These are phyloP conservation scores for Neoboletus subvelutipes DNA, from an alignment of 768 basidiomycete genomes.

Conservation along the genomic window DNA sequence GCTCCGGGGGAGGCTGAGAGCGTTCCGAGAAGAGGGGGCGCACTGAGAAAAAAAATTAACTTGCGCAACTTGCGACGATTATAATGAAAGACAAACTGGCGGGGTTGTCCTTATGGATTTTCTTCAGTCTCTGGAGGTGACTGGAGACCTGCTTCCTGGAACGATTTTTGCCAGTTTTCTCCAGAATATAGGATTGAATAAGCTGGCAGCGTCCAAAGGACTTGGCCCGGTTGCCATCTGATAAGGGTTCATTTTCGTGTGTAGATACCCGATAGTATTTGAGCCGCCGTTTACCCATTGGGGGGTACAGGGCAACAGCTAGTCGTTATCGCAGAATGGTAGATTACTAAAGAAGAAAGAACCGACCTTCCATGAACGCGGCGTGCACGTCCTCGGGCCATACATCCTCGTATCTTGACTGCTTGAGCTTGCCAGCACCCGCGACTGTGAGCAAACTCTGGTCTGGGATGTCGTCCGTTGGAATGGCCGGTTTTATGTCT, in stretches of 20 bases:
- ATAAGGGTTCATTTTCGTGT: conserved; percentile 11
- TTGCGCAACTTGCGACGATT: neutral
- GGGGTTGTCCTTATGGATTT: conserved; percentile 32
- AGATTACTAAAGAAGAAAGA: neutral
- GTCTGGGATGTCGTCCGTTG: conserved; percentile 8
- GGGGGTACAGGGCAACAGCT: conserved; percentile 34
- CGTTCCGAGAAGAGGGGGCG: conserved; percentile 26
- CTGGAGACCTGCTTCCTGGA: conserved; percentile 42
- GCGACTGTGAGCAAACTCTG: neutral
- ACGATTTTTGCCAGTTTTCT: conserved; percentile 39
- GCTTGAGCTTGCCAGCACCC: conserved; percentile 20
- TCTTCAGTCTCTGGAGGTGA: conserved; percentile 40
- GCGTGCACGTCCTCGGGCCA: conserved; percentile 37
- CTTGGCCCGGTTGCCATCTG: conserved; percentile 17
- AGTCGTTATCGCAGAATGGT: conserved; percentile 11
- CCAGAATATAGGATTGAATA: conserved; percentile 38
- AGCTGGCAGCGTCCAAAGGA: conserved; percentile 41
- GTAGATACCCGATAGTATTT: conserved; percentile 31
- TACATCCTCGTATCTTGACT: conserved; percentile 36
- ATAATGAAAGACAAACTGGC: conserved; percentile 26
- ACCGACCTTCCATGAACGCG: conserved; percentile 38
- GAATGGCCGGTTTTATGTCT: conserved; percentile 18
- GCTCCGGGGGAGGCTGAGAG: conserved; percentile 14
- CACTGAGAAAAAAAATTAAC: conserved; percentile 17
- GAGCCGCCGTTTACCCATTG: conserved; percentile 37